Percentiles rank a stretch among this genome's conserved stretches.
These are phyloP conservation scores for Dothiorella sarmentorum DNA, from an alignment of 2,329 filamentous ascomycete species.

Conservation along the genomic window DNA sequence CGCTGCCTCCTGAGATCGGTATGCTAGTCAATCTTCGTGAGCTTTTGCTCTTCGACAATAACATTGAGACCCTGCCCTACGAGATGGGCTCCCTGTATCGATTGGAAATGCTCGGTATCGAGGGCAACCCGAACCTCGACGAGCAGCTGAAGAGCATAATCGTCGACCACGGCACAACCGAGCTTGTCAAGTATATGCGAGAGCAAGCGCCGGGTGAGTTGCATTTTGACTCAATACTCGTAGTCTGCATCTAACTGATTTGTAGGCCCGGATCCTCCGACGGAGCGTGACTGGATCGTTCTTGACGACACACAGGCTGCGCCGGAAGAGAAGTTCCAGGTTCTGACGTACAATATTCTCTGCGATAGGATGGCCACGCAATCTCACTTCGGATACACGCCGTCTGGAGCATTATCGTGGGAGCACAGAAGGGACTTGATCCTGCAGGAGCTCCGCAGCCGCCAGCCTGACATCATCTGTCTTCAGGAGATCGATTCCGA, in stretches of 20 bases:
- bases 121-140: constrained; percentile 82
- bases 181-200: constrained; percentile 75
- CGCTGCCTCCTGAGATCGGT: constrained; percentile 84
- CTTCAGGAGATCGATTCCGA: constrained; percentile 92
- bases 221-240: constrained; percentile 17
- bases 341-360: constrained; percentile 92
- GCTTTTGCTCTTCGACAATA: constrained; percentile 85
- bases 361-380: constrained; percentile 90
- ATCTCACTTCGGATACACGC: constrained; percentile 84
- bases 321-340: constrained; percentile 65
- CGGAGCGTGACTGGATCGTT: constrained; percentile 72
- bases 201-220: constrained; percentile 79
- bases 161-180: constrained; percentile 81
- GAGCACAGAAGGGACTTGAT: constrained; percentile 81
- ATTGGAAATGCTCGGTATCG: constrained; percentile 83
- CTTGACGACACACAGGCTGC: constrained; percentile 57
- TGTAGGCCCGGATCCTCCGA: constrained; percentile 72
- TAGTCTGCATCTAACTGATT: background rate
- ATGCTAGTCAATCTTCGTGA: constrained; percentile 93
- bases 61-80: constrained; percentile 74
- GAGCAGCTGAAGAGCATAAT: constrained; percentile 74
- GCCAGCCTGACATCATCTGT: constrained; percentile 85
- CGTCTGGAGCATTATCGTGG: constrained; percentile 78
- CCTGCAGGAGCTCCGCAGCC: constrained; percentile 72
- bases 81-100: constrained; percentile 88